Percentiles rank a stretch among this genome's conserved stretches.
phyloP scores from a whole-genome alignment of 495 filamentous ascomycete genomes.

The Hypoxylon perforatum region DNA sequence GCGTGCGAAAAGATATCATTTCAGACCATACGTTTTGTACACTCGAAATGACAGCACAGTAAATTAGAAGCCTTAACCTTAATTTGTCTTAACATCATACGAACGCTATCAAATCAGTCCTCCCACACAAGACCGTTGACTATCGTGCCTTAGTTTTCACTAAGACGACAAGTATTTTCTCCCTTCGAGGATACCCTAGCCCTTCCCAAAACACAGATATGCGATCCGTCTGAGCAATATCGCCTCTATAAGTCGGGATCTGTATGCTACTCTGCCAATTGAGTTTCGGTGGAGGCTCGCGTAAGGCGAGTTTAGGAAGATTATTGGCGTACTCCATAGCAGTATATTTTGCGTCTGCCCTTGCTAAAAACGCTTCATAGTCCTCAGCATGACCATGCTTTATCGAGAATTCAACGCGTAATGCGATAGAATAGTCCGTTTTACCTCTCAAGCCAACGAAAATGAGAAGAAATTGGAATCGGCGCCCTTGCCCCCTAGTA shows the following conservation, averaged over 20 bases:
- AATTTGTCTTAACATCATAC: neutral
- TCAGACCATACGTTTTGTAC: constrained; percentile 17
- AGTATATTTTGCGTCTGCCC: neutral
- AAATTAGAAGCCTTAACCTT: constrained; percentile 1
- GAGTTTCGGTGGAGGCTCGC: neutral
- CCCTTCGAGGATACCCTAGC: too few relatives aligned
- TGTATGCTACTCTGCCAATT: neutral
- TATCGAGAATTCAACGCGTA: neutral
- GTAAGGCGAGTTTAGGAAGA: neutral
- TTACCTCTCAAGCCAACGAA: neutral
- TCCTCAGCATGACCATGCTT: neutral
- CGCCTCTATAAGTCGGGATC: neutral
- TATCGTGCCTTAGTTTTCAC: too few relatives aligned
- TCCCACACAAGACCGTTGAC: too few relatives aligned
- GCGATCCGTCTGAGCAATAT: neutral
- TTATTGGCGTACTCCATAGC: neutral
- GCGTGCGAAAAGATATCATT: neutral
- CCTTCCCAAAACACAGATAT: neutral
- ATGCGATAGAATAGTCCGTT: neutral
- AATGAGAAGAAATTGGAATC: neutral
- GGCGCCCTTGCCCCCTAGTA: neutral
- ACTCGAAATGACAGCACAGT: constrained; percentile 35
- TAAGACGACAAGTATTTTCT: too few relatives aligned
- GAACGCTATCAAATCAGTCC: neutral
- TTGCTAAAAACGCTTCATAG: neutral